Percentiles rank a stretch among this genome's conserved stretches.
phyloP scores from a whole-genome alignment of 768 basidiomycete species.

The Termitomyces sp. region DNA sequence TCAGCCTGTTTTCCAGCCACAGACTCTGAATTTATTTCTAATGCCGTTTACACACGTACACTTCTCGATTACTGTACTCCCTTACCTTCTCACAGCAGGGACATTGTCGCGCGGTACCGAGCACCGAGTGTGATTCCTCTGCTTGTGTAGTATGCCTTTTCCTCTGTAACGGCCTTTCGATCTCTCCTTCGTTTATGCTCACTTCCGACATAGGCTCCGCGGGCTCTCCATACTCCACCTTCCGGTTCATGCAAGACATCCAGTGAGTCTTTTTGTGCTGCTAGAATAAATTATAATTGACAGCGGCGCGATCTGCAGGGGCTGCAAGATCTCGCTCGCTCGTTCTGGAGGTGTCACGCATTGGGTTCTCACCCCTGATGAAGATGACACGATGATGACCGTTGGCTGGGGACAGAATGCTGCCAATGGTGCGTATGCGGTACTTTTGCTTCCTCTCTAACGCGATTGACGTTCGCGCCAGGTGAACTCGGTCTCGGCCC shows the following conservation, averaged over 20 bases:
- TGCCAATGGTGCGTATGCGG: constrained; percentile 54
- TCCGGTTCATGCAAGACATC: constrained; percentile 83
- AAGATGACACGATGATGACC: constrained; percentile 73
- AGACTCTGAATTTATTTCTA: too few species aligned
- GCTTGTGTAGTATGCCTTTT: background rate
- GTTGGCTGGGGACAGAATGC: constrained; percentile 85
- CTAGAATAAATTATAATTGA: too few species aligned
- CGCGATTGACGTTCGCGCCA: constrained; percentile 14
- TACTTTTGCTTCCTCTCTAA: background rate
- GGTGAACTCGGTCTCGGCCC: constrained; percentile 80
- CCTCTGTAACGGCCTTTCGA: background rate
- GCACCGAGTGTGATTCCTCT: background rate
- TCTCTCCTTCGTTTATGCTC: background rate
- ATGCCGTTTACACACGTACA: background rate
- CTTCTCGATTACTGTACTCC: background rate
- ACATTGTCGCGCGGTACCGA: background rate
- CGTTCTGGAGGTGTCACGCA: constrained; percentile 87
- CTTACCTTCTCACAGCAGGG: background rate
- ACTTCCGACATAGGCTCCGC: constrained; percentile 56
- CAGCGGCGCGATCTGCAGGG: constrained; percentile 37
- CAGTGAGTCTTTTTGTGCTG: constrained; percentile 42
- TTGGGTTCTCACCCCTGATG: constrained; percentile 72
- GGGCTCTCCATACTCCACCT: constrained; percentile 83
- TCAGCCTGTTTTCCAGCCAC: too few species aligned
- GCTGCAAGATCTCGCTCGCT: constrained; percentile 68